Evolutionary conservation across 441 rosid species (phyloP).

Genomic region (Metrosideros polymorpha): DNA sequence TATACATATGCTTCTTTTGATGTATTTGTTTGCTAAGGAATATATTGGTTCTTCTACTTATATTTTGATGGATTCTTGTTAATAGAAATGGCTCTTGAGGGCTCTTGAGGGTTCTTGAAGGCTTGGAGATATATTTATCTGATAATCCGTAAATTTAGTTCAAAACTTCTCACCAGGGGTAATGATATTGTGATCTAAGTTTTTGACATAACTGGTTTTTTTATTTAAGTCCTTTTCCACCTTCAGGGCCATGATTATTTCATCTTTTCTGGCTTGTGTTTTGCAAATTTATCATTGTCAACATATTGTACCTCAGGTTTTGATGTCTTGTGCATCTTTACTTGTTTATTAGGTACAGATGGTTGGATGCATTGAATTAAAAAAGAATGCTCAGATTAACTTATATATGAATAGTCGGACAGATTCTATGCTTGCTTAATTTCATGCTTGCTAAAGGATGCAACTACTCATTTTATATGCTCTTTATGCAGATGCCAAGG

Average conservation of each 20-base stretch:
- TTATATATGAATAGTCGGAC: neutral
- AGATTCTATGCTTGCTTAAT: neutral
- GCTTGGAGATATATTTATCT: neutral
- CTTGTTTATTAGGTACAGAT: neutral
- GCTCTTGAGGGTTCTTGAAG: neutral
- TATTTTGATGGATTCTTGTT: neutral
- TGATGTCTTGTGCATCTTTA: neutral
- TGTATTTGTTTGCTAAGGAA: neutral
- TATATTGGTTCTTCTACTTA: neutral
- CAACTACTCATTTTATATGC: neutral
- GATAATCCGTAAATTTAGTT: neutral
- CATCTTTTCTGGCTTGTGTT: neutral
- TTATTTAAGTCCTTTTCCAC: neutral
- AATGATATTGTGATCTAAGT: neutral
- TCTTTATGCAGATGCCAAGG: constrained; percentile 35
- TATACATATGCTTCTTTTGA: neutral
- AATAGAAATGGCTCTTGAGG: neutral
- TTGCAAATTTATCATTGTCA: neutral
- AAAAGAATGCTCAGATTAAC: neutral
- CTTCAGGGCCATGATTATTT: neutral
- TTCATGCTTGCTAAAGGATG: neutral
- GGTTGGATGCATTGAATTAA: neutral
- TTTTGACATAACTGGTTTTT: neutral
- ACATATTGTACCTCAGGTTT: neutral
- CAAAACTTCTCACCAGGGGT: neutral